phyloP scores from a whole-genome alignment of 176 grass and related monocot species.

The Puya raimondii region DNA sequence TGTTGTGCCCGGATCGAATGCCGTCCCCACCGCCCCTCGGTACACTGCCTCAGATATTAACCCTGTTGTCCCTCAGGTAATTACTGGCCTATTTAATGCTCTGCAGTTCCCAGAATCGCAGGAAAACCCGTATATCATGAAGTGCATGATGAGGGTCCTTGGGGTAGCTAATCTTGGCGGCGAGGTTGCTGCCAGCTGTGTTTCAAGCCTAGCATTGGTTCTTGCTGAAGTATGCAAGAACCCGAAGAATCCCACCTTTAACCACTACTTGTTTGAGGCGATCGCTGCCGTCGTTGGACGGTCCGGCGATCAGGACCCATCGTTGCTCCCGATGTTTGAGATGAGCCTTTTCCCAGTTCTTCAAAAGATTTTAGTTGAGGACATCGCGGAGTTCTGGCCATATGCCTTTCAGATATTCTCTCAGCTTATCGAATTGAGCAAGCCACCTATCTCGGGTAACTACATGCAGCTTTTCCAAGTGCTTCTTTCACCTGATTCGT shows the following conservation, averaged over 20 bases:
- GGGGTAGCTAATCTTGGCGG: conserved; percentile 47
- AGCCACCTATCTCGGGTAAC: conserved; percentile 64
- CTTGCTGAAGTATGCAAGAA: conserved; percentile 85
- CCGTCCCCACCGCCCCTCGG: conserved; percentile 33
- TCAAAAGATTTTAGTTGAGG: conserved; percentile 85
- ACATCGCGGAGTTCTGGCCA: conserved; percentile 95
- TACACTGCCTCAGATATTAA: conserved; percentile 71
- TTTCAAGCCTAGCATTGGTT: conserved; percentile 45
- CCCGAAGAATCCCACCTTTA: conserved; percentile 90
- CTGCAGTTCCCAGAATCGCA: conserved; percentile 67
- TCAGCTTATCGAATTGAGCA: conserved; percentile 69
- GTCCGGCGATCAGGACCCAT: conserved; percentile 54
- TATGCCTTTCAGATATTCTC: conserved; percentile 96
- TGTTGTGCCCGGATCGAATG: conserved; percentile 34
- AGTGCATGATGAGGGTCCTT: conserved; percentile 87
- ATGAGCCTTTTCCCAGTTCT: conserved; percentile 68
- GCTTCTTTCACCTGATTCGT: conserved; percentile 64
- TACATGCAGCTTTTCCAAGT: conserved; percentile 92
- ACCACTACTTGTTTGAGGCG: conserved; percentile 93
- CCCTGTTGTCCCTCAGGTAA: conserved; percentile 63
- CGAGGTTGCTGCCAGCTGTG: conserved; percentile 49
- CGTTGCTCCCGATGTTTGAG: conserved; percentile 61
- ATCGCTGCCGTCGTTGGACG: conserved; percentile 71
- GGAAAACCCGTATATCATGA: conserved; percentile 94
- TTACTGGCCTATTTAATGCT: conserved; percentile 61